Percentiles rank a stretch among this genome's conserved stretches.
Evolutionary conservation across 768 basidiomycete species (phyloP).

Genomic region (Suillus decipiens): DNA sequence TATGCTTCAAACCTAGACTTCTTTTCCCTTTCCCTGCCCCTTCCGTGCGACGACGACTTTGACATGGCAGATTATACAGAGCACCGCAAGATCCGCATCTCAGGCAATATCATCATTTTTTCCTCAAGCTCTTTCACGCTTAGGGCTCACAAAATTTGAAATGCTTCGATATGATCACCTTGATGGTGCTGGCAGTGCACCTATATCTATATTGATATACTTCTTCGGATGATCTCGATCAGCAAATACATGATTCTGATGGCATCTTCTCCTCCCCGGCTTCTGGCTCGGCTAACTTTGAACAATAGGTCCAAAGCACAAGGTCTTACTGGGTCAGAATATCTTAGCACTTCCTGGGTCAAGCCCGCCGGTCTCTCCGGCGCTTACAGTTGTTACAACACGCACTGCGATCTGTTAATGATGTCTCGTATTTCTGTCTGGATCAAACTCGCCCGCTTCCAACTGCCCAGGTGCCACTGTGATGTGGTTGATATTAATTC

Average conservation of each 20-base stretch:
- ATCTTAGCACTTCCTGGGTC: neutral
- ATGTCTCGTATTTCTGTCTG: neutral
- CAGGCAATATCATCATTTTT: slow-evolving; percentile 31
- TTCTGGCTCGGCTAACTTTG: neutral
- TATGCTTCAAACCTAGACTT: neutral
- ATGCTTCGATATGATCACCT: neutral
- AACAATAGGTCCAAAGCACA: neutral
- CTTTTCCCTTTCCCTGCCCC: neutral
- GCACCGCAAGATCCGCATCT: slow-evolving; percentile 19
- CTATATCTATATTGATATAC: slow-evolving; percentile 5
- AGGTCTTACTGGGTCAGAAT: neutral
- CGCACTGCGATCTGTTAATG: neutral
- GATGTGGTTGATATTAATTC: neutral
- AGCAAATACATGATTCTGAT: slow-evolving; percentile 20
- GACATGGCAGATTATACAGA: slow-evolving; percentile 24
- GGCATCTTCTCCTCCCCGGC: neutral
- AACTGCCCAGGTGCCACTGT: neutral
- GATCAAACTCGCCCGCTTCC: neutral
- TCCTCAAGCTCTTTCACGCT: slow-evolving; percentile 32
- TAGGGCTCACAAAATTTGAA: slow-evolving; percentile 9
- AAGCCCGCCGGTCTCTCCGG: neutral
- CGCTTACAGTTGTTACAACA: neutral
- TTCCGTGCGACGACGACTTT: slow-evolving; percentile 1
- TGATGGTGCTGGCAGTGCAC: neutral
- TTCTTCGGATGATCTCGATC: slow-evolving; percentile 4